phyloP scores from a whole-genome alignment of 2,329 filamentous ascomycete genomes.

The Massarina eburnea region DNA sequence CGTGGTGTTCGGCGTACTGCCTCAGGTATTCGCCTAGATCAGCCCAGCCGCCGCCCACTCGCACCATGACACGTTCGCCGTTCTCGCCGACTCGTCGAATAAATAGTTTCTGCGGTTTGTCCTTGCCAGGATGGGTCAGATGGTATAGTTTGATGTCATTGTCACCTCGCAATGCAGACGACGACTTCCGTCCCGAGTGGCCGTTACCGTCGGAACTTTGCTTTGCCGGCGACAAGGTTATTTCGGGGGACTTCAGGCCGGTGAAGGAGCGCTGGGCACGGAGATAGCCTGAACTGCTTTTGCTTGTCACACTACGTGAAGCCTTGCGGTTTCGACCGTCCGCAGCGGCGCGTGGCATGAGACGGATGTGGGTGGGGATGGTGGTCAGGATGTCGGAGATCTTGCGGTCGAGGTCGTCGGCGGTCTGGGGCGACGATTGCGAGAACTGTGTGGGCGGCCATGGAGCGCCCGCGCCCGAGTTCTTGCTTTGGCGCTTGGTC shows the following conservation, averaged over 20 bases:
- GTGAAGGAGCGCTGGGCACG: constrained; percentile 36
- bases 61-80: constrained; percentile 94
- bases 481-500: constrained; percentile 41
- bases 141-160: constrained; percentile 88
- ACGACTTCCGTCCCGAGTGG: constrained; percentile 31
- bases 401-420: constrained; percentile 73
- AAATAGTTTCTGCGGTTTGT: constrained; percentile 90
- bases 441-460: constrained; percentile 42
- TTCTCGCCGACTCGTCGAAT: constrained; percentile 88
- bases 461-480: constrained; percentile 31
- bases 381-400: constrained; percentile 76
- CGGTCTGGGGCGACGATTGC: constrained; percentile 27
- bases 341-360: constrained; percentile 52
- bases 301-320: constrained; percentile 26
- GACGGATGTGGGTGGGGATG: constrained; percentile 77
- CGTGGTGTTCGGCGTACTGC: constrained; percentile 90
- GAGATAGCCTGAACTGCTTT: constrained; percentile 33
- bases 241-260: constrained; percentile 37
- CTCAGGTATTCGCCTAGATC: constrained; percentile 93
- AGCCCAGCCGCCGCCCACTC: constrained; percentile 97
- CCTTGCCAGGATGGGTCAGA: constrained; percentile 78
- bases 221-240: constrained; percentile 42
- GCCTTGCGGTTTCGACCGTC: constrained; percentile 34
- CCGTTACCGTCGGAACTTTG: constrained; percentile 31
- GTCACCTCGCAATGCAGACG: constrained; percentile 32